Evolutionary conservation across 2,329 filamentous ascomycete genomes (phyloP).

Genomic region (Drechslerella dactyloides): DNA sequence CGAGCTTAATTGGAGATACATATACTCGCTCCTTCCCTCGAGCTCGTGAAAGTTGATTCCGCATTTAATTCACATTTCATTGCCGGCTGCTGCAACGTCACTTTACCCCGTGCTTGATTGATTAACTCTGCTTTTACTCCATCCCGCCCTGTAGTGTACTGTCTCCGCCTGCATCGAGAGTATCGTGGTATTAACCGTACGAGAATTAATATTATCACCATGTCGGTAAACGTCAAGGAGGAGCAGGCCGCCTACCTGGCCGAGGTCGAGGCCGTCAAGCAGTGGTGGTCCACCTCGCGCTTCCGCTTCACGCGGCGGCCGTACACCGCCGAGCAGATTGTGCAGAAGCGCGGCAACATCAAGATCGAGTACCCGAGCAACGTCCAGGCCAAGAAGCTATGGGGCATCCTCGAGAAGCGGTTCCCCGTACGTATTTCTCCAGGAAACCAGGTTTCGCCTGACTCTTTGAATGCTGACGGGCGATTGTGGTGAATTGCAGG

Average conservation of each 20-base stretch:
- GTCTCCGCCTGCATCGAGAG: background rate
- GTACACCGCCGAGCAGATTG: slow-evolving; percentile 96
- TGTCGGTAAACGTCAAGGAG: slow-evolving; percentile 50
- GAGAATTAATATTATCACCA: slow-evolving; percentile 9
- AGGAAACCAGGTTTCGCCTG: too few relatives aligned
- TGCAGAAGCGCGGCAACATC: slow-evolving; percentile 88
- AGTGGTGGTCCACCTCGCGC: slow-evolving; percentile 91
- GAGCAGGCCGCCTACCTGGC: slow-evolving; percentile 66
- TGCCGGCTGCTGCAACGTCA: too few relatives aligned
- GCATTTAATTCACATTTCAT: background rate
- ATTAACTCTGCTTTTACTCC: too few relatives aligned
- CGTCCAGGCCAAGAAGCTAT: slow-evolving; percentile 88
- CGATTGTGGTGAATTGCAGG: background rate
- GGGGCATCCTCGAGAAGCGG: slow-evolving; percentile 82
- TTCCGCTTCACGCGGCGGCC: slow-evolving; percentile 92
- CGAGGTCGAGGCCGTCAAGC: slow-evolving; percentile 86
- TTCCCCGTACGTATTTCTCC: slow-evolving; percentile 77
- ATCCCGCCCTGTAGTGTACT: background rate
- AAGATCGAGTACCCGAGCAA: slow-evolving; percentile 93
- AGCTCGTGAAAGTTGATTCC: background rate
- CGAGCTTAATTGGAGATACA: slow-evolving; percentile 1
- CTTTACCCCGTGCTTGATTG: too few relatives aligned
- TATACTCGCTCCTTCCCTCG: background rate
- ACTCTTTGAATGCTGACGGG: too few relatives aligned
- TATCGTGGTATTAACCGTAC: background rate